Base-by-base conservation (phyloP, 2,329 filamentous ascomycete genomes). In the Xylariaceae sp. region DNA sequence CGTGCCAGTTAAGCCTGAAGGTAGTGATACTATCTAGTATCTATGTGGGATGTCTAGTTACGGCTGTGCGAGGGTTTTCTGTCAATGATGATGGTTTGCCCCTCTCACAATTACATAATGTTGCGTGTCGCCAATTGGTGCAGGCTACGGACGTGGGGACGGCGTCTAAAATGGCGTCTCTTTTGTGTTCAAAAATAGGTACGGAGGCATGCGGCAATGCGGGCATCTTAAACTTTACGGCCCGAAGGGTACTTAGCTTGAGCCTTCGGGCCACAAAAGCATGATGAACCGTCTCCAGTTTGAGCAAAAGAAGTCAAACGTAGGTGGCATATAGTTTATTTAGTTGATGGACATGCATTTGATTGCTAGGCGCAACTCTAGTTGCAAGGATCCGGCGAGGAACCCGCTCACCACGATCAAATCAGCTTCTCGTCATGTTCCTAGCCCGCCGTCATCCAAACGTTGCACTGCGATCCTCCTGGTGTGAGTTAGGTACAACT, bases 331-430 rank as follows among this genome's bases (percentile, higher is more conserved):
- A 15, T 13, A 10, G 32, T 34, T 10, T 7, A 15, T 34, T 4
- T 9, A 34, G 29, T 10, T 15, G 32, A 10, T 34, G 10, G 13
- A 13, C 13, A 34, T 34, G 32, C 32, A 10, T 34, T 15, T 15
- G 32, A 15, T 10, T 9, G 32, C 32, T 7, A 15, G 2, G 13
- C 13, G 13, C 32, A 13, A 18, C 21, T 54, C 42, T 45, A 49
- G 57, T 55, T 53, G 43, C 59, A 37, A 62, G 60, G 59, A 49
- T 60, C 60, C 60, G 62, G 52, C 49, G 48, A 44, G 50, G 55
- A 55, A 62, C 61, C 63, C 63, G 60, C 47, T 48, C 50, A 61
- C 62, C 55, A 61, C 63, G 60, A 59, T 58, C 63, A 57, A 65
- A 65, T 65, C 61, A 65, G 47, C 55, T 52, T 53, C 40, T 58